Conservation (phyloP, 2,329 filamentous ascomycete species). For the Cladophialophora immunda region DNA sequence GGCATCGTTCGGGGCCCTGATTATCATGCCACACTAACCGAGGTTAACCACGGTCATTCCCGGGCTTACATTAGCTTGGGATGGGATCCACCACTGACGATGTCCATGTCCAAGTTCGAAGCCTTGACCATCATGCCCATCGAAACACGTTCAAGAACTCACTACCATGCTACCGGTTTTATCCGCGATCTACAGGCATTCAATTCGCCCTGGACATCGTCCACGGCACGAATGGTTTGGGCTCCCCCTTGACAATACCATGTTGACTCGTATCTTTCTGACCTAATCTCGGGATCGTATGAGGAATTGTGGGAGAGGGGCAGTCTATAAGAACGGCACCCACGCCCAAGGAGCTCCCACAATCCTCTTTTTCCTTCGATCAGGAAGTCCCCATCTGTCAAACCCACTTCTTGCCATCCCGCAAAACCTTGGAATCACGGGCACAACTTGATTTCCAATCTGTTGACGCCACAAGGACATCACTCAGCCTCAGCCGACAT, state of each 20-base stretch:
- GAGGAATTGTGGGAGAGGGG: slow-evolving; percentile 6
- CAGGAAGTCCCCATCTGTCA: neutral
- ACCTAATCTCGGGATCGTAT: slow-evolving; percentile 15
- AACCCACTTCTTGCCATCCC: slow-evolving; percentile 9
- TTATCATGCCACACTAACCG: slow-evolving; percentile 38
- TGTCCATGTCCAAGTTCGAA: slow-evolving; percentile 16
- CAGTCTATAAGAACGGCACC: slow-evolving; percentile 31
- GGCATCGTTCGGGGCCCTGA: slow-evolving; percentile 20
- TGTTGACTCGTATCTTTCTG: slow-evolving; percentile 28
- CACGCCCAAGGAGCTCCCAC: slow-evolving; percentile 7
- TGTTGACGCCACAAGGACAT: slow-evolving; percentile 16
- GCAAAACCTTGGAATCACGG: slow-evolving; percentile 12
- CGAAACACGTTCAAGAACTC: slow-evolving; percentile 21
- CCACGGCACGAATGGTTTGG: neutral
- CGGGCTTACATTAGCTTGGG: slow-evolving; percentile 22
- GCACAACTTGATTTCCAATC: slow-evolving; percentile 18
- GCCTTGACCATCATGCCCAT: slow-evolving; percentile 17
- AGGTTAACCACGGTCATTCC: slow-evolving; percentile 31
- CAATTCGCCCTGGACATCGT: slow-evolving; percentile 23
- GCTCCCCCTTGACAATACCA: neutral
- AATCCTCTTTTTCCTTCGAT: slow-evolving; percentile 6
- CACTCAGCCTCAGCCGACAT: slow-evolving; percentile 14
- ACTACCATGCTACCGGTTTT: slow-evolving; percentile 28
- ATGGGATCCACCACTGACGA: slow-evolving; percentile 29
- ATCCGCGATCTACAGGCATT: slow-evolving; percentile 30